Evolutionary conservation across 1,284 basidiomycete genomes (phyloP), one percentile per base, ranked within the genome.

Genomic region (Neonothopanus nambi): DNA sequence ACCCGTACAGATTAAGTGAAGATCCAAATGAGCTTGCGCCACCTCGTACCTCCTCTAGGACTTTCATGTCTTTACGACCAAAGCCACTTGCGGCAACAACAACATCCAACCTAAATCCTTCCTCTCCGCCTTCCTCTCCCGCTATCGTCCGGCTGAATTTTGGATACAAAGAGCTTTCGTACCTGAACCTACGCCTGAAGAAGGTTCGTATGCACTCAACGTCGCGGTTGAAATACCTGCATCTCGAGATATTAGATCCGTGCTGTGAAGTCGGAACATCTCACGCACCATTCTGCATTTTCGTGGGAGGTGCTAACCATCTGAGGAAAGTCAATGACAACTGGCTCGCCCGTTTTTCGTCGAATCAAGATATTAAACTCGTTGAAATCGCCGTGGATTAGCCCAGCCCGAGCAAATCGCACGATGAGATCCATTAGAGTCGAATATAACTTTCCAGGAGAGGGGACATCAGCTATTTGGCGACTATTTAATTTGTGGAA

Each of bases 341-440:
- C 76, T 5, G 96, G 92, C 62, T 94, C 87, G 7, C 92, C 90
- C 38, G 79, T 80, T 51, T 87, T 86, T 48, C 87, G 84, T 43
- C 84, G 82, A 59, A 99, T 93, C 57, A 99, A 84, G 63, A 99
- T 94, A 70, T 99, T 99, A 77, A 99, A 99, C 68, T 99, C 97
- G 72, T 99, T 99, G 74, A 93, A 99, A 71, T 99, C 96, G 47
- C 97, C 96, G 66, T 99, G 96, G 52, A 99, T 98, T 20, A 99
- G 80, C 1, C 97, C 97, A 2, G 91, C 86, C 40, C 85, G 84
- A 2, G 95, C 96, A 61, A 99, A 89, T 48, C 94, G 91, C 55
- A 98, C 93, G 65, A 99, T 95, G 53, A 98, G 78, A 68, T 94
- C 92, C 95, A 99, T 99, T 38, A 99, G 78, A 15, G 81, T 77